These are phyloP conservation scores for Alternaria infectoria DNA, from an alignment of 2,329 filamentous ascomycete genomes.

Conservation along the genomic window DNA sequence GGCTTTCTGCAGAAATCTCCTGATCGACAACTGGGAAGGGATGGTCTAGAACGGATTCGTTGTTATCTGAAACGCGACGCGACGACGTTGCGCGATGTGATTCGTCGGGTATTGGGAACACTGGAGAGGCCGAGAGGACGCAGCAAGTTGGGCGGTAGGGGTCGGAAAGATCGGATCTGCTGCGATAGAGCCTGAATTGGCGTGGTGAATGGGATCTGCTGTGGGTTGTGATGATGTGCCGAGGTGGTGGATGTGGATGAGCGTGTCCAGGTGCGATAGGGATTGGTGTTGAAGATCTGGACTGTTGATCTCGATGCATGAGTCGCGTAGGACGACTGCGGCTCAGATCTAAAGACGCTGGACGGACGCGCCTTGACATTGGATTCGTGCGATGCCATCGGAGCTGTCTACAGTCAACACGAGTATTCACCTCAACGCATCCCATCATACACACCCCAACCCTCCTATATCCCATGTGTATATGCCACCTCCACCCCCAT, in stretches of 20 bases:
- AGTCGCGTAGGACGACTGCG: neutral
- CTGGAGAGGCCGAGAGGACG: neutral
- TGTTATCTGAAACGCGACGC: neutral
- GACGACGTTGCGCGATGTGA: neutral
- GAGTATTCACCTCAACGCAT: neutral
- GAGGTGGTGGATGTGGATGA: neutral
- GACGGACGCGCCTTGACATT: neutral
- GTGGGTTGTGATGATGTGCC: neutral
- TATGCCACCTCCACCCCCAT: neutral
- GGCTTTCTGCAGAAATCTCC: neutral
- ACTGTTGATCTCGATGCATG: neutral
- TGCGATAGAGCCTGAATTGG: neutral
- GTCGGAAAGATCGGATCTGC: neutral
- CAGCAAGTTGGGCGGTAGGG: neutral
- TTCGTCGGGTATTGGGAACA: neutral
- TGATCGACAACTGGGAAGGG: neutral
- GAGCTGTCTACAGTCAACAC: neutral
- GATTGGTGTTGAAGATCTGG: neutral
- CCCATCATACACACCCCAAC: neutral
- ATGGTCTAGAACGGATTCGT: neutral
- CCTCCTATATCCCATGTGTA: neutral
- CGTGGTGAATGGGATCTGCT: neutral
- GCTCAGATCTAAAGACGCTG: neutral
- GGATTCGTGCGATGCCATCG: neutral
- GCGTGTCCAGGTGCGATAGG: neutral